Conservation (phyloP, 2,329 filamentous ascomycete genomes). For the Escovopsis sp. region DNA sequence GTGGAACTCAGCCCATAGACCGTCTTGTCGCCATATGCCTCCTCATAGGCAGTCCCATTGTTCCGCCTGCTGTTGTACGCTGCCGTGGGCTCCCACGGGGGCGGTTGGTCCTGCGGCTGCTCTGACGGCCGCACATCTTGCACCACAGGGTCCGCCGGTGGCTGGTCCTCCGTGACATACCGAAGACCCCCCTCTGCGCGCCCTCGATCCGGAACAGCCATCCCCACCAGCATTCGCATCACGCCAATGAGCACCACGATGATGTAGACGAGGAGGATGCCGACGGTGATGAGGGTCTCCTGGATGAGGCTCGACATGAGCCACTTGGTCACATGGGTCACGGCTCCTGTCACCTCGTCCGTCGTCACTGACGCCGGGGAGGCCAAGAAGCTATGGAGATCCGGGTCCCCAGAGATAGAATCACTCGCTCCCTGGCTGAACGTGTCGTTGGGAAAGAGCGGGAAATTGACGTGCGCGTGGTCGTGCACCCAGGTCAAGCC, state of each 20-base stretch:
- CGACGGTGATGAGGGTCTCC: constrained; percentile 67
- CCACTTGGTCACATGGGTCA: constrained; percentile 53
- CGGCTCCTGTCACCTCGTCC: constrained; percentile 68
- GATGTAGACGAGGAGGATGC: constrained; percentile 62
- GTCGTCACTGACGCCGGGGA: constrained; percentile 57
- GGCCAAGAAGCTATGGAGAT: constrained; percentile 60
- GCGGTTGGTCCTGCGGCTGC: constrained; percentile 3
- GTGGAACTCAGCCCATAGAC: constrained; percentile 1
- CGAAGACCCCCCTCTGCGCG: constrained; percentile 35
- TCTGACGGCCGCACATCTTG: neutral
- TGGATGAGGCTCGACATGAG: constrained; percentile 54
- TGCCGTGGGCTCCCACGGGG: constrained; percentile 1
- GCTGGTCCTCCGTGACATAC: constrained; percentile 18
- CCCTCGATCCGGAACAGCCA: constrained; percentile 42
- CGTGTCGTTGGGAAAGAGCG: constrained; percentile 60
- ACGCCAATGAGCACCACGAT: constrained; percentile 64
- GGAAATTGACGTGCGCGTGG: constrained; percentile 70
- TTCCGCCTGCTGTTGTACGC: neutral
- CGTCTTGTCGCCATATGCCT: constrained; percentile 1
- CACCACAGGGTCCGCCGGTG: constrained; percentile 12
- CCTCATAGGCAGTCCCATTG: neutral
- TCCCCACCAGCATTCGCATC: constrained; percentile 47
- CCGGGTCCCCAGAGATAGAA: constrained; percentile 41
- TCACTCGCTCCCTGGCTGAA: constrained; percentile 67
- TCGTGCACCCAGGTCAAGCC: constrained; percentile 91